Base-by-base conservation (phyloP, 768 basidiomycete species). In the Pleurotus giganteus region DNA sequence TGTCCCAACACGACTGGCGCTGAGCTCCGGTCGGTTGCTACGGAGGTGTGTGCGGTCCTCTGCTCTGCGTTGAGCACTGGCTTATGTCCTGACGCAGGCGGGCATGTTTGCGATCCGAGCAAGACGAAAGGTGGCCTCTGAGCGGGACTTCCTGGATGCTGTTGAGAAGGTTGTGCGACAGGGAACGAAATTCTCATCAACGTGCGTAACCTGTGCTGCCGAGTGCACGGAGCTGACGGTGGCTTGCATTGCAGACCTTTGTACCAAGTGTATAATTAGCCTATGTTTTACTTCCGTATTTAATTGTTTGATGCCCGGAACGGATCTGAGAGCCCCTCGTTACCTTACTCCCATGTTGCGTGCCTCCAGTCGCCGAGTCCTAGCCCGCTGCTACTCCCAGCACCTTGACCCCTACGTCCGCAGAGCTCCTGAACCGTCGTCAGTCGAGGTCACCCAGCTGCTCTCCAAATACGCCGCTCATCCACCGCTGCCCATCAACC, bases 41-140 rank as follows among this genome's bases (percentile, higher is more conserved):
- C 96, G 7, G 96, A 99, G 81, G 91, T 89, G 64, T 34, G 77
- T 66, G 8, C n/a, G 53, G 28, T 37, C 39, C 34, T 15, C 28
- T 45, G 13, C 8, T 24, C 17, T 11, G 28, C 17, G 21, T 26
- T 31, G 34, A 42, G 23, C 46, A 21, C 23, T 23, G 24, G 28
- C n/a, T 23, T 26, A 47, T n/a, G 53, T 37, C 32, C 62, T 32
- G 46, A 36, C 36, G n/a, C 59, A 91, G 89, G 97, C 97, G 45
- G 97, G 97, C n/a, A 98, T 99, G 97, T 99, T 96, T 72, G 96
- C 97, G 1, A 99, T 99, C 66, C 89, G 97, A 56, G 91, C 93
- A 42, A 80, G 97, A 62, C 80, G 97, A 71, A 98, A 98, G 71
- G 94, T 98, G 1, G 94, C 95, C 0, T 94, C 94, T 4, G 97